Base-by-base conservation (phyloP, 352 stramenopile species). In the Pythium oligandrum region DNA sequence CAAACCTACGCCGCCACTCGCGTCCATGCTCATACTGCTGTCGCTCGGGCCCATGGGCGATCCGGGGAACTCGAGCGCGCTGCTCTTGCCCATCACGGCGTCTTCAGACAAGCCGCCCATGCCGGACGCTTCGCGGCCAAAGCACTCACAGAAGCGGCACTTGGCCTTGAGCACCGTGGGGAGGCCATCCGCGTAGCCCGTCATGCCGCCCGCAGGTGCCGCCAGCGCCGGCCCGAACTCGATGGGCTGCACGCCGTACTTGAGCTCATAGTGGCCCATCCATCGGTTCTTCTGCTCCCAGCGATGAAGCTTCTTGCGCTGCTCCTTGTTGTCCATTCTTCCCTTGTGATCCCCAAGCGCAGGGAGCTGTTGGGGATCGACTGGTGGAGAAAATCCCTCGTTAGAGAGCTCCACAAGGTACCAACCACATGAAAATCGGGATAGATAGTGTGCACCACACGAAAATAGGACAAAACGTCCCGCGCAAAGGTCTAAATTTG, bases 201-300 rank as follows among this genome's bases (percentile, higher is more conserved):
- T 43, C 6, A 46, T 33, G 12, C 48, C 40, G 26, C 9, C 38
- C 10, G 37, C 53, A 17, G 47, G 48, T 42, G 38, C 40, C 43
- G 31, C 48, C 51, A 53, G 45, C 32, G 53, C 42, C 34, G 53
- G 43, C 30, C 63, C 61, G 40, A 73, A 68, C 59, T 82, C 71
- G 44, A 75, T 68, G 26, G 71, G 71, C 59, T 55, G 49, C 52
- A 82, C 71, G 69, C 71, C 71, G 59, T 82, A 82, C 71, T 78
- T 78, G 66, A 78, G 63, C 66, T 82, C 66, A 48, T 82, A 82
- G 61, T 82, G 71, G 37, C 56, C 42, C 71, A 82, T 82, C 71
- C 71, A 82, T 61, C 69, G 68, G 66, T 82, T 82, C 71, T 82
- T 82, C 55, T 82, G 68, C 64, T 78, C 69, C 71, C 68, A 78